phyloP scores from a whole-genome alignment of 805 yeast species.

The Hanseniaspora osmophila region DNA sequence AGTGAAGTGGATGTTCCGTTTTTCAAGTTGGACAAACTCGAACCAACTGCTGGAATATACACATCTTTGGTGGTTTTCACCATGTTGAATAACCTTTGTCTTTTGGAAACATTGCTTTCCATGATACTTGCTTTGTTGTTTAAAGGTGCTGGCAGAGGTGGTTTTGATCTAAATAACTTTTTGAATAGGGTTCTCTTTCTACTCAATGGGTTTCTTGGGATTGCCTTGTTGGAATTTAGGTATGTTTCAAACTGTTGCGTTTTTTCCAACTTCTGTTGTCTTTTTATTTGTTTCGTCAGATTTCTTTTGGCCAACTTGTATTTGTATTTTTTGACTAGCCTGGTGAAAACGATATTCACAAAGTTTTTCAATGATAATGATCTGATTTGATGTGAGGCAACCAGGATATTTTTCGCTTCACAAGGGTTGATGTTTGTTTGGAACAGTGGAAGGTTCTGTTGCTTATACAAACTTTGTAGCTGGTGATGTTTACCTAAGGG shows the following conservation, averaged over 20 bases:
- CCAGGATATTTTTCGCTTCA: too few relatives aligned
- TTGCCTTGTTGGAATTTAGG: too few relatives aligned
- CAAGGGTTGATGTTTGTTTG: not conserved
- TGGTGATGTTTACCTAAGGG: not conserved
- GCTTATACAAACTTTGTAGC: too few relatives aligned
- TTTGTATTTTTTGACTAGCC: not conserved
- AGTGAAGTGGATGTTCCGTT: slow-evolving; percentile 26
- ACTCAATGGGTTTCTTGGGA: not conserved
- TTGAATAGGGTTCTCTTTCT: not conserved
- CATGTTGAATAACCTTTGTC: slow-evolving; percentile 35
- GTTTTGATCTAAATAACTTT: not conserved
- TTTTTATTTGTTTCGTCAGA: not conserved
- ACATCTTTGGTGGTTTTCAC: slow-evolving; percentile 43
- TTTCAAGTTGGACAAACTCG: slow-evolving; percentile 35
- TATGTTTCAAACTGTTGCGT: not conserved
- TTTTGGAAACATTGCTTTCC: slow-evolving; percentile 11
- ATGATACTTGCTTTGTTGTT: not conserved
- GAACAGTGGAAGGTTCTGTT: too few relatives aligned
- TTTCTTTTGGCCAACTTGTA: not conserved
- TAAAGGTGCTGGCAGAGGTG: not conserved
- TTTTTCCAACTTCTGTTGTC: not conserved
- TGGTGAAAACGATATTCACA: not conserved
- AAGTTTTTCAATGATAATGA: not conserved
- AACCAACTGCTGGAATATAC: slow-evolving; percentile 39
- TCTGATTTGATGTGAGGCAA: not conserved